Evolutionary conservation across 202 grass and related monocot species (phyloP), one percentile per base, ranked within the genome.

Genomic region (Setaria viridis): DNA sequence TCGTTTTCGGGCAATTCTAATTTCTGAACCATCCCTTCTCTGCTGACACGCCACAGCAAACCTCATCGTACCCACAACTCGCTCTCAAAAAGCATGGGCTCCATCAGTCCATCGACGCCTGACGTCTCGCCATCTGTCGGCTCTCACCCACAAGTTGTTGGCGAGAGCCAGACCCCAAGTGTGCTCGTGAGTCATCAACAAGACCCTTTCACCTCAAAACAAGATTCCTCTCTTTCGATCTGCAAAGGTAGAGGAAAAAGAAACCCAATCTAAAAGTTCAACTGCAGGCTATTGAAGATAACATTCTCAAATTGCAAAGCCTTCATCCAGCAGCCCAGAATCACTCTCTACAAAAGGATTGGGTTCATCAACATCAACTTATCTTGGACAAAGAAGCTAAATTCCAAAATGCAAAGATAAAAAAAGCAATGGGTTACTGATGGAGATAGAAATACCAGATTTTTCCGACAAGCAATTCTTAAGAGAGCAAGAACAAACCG

Each of bases 101-200:
- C 10, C 4, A 25, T 25, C 25, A 25, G 25, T 25, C 25, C 25
- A 25, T 25, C 25, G 25, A 25, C 25, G 25, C 25, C 25, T 25
- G 25, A 25, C 25, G 25, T 25, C 25, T 25, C 25, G 25, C 25
- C 25, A 25, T 25, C 25, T 25, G 25, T 25, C 25, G 25, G 25
- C 25, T 25, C 25, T 25, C 25, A 25, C 25, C 25, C 25, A 8
- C 5, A 2, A 16, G 62, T 11, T 16, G 35, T 7, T 65, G 33
- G 62, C 25, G 25, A 25, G 25, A 25, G 25, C 25, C 25, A 25
- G 25, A 25, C 25, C 25, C 25, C 25, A 25, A 25, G 25, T 25
- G 25, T 25, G 25, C 25, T 25, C 0, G 0, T 0, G 6, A 19
- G 3, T 9, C 65, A 0, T 5, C 1, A 2, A 0, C 4, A 0